These are phyloP conservation scores for Halteria grandinella DNA, from an alignment of 73 alveolate species.

Conservation along the genomic window DNA sequence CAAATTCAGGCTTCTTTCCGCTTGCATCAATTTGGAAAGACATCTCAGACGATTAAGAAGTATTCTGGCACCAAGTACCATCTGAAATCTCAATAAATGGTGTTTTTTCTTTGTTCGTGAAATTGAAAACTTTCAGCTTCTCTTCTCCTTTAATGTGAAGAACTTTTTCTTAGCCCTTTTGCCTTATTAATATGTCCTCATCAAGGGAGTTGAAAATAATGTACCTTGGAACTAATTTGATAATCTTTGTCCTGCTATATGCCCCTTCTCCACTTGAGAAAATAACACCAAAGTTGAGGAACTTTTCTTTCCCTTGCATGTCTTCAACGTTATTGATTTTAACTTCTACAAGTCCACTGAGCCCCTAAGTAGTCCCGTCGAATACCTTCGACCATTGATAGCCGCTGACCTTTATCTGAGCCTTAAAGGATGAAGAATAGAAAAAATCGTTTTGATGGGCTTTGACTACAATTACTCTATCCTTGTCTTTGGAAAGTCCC, in stretches of 20 bases:
- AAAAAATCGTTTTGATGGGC: constrained; percentile 13
- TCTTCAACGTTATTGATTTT: too few species aligned
- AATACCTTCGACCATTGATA: constrained; percentile 62
- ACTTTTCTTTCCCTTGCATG: neutral
- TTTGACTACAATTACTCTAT: neutral
- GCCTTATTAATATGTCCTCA: constrained; percentile 27
- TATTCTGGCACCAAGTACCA: too few species aligned
- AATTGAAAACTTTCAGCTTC: too few species aligned
- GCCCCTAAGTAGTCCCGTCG: constrained; percentile 52
- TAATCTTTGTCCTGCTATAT: constrained; percentile 54
- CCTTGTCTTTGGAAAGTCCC: constrained; percentile 3
- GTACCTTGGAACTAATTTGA: constrained; percentile 68
- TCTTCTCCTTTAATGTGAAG: too few species aligned
- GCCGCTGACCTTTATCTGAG: neutral
- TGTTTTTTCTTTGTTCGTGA: too few species aligned
- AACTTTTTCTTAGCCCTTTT: constrained; percentile 23
- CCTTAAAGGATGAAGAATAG: constrained; percentile 17
- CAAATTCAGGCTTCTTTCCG: too few species aligned
- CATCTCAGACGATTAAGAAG: too few species aligned
- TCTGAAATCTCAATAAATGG: too few species aligned
- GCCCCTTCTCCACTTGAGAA: constrained; percentile 42
- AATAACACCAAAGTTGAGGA: constrained; percentile 58
- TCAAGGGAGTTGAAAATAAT: constrained; percentile 44
- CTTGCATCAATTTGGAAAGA: too few species aligned
- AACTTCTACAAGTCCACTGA: constrained; percentile 46